phyloP scores from a whole-genome alignment of 768 basidiomycete species.

The Atractiella rhizophila region DNA sequence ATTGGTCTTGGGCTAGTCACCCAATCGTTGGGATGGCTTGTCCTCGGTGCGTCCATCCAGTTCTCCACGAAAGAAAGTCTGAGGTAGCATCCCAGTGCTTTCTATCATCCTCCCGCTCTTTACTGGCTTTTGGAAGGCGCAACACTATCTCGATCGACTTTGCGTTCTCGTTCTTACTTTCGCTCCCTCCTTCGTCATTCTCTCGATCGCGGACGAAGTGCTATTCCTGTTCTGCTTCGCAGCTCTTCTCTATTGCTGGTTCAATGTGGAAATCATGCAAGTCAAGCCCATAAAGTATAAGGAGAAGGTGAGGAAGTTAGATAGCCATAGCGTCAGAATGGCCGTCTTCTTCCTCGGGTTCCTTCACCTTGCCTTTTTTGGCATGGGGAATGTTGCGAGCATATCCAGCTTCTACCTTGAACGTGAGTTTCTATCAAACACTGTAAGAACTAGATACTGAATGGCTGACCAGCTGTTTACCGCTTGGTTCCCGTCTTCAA shows the following conservation, averaged over 20 bases:
- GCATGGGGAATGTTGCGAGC: slow-evolving; percentile 46
- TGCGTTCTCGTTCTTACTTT: slow-evolving; percentile 37
- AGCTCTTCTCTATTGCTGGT: slow-evolving; percentile 39
- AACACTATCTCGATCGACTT: slow-evolving; percentile 13
- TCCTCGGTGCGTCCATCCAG: neutral
- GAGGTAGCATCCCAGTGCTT: no score
- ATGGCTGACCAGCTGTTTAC: no score
- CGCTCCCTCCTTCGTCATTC: slow-evolving; percentile 45
- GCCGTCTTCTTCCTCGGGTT: slow-evolving; percentile 65
- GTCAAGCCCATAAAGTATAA: neutral
- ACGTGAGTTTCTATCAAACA: no score
- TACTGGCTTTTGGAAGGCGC: slow-evolving; percentile 9
- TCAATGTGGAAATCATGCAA: slow-evolving; percentile 30
- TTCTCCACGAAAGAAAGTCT: no score
- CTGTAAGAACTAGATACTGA: no score
- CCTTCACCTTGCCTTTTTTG: slow-evolving; percentile 65
- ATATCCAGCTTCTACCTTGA: slow-evolving; percentile 61
- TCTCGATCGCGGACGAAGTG: slow-evolving; percentile 59
- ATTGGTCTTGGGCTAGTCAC: neutral
- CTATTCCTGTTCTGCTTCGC: slow-evolving; percentile 53
- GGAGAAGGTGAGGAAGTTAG: slow-evolving; percentile 18
- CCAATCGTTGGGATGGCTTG: neutral
- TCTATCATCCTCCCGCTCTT: slow-evolving; percentile 5
- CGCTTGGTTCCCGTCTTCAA: slow-evolving; percentile 62
- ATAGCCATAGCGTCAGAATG: slow-evolving; percentile 42